These are phyloP conservation scores for Plenodomus lindquistii DNA, from an alignment of 2,329 filamentous ascomycete genomes.

Conservation along the genomic window DNA sequence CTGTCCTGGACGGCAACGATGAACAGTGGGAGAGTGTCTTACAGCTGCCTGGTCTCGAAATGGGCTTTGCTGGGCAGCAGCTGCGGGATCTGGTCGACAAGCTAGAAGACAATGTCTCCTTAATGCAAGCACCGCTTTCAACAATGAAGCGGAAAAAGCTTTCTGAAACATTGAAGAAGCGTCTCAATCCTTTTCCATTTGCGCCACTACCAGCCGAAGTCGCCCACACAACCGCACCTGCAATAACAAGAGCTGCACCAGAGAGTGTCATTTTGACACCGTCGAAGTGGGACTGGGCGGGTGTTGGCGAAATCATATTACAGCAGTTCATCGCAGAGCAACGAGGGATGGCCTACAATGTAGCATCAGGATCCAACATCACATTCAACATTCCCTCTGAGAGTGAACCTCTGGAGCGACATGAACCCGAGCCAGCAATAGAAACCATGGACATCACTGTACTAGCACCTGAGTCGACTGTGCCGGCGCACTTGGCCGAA, in stretches of 20 bases:
- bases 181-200: constrained; percentile 57
- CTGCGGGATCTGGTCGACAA: constrained; percentile 50
- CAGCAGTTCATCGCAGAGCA: constrained; percentile 50
- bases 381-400: constrained; percentile 46
- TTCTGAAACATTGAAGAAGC: constrained; percentile 56
- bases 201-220: constrained; percentile 43
- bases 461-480: constrained; percentile 8
- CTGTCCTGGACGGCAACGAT: constrained; percentile 65
- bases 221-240: constrained; percentile 13
- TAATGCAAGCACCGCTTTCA: constrained; percentile 55
- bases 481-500: neutral
- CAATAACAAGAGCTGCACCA: constrained; percentile 27
- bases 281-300: constrained; percentile 51
- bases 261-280: constrained; percentile 43
- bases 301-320: constrained; percentile 54
- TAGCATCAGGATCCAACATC: constrained; percentile 46
- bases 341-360: constrained; percentile 30
- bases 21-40: constrained; percentile 58
- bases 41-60: constrained; percentile 57
- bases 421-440: constrained; percentile 7
- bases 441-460: constrained; percentile 6
- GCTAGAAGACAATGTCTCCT: constrained; percentile 60
- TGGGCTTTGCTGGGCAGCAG: constrained; percentile 43
- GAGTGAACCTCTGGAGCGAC: constrained; percentile 22
- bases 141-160: constrained; percentile 56